A percentile compares a stretch with the other conserved stretches of the same genome.
These are phyloP conservation scores for Cutaneotrichosporon sp. DNA, from an alignment of 1,284 basidiomycete genomes.

Conservation along the genomic window DNA sequence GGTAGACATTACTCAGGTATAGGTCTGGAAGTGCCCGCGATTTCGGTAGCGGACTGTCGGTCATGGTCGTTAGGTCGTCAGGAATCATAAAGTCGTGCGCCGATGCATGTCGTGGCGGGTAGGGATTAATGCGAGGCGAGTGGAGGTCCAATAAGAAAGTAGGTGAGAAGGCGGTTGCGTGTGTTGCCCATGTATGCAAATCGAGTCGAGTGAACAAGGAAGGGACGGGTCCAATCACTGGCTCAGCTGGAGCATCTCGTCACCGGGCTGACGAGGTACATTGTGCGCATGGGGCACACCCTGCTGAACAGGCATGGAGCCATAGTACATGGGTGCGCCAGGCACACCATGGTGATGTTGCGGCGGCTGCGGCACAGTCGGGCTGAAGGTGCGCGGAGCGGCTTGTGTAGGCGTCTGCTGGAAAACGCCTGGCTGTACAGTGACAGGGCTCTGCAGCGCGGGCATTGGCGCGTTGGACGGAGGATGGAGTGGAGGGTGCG, in stretches of 20 bases:
- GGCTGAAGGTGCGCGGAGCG: neutral
- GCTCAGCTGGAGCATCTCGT: conserved; percentile 3
- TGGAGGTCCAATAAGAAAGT: neutral
- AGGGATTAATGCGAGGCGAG: neutral
- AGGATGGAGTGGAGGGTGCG: neutral
- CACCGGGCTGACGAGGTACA: neutral
- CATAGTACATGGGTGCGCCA: neutral
- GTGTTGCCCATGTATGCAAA: neutral
- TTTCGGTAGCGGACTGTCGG: neutral
- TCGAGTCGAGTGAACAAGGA: neutral
- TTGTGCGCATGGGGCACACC: neutral
- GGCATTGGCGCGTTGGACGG: neutral
- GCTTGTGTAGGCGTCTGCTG: neutral
- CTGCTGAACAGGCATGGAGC: neutral
- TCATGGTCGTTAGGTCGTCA: conserved; percentile 1
- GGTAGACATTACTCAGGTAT: too few species aligned
- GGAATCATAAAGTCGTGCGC: neutral
- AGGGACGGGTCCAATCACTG: neutral
- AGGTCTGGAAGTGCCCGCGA: too few species aligned
- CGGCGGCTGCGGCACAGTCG: neutral
- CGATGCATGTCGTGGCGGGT: neutral
- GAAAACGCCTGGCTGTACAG: conserved; percentile 1
- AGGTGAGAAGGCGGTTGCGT: neutral
- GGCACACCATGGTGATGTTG: neutral
- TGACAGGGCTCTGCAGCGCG: conserved; percentile 3